Percentiles rank a stretch among this genome's conserved stretches.
Evolutionary conservation across 441 rosid species (phyloP).

Genomic region (Populus hybrid): DNA sequence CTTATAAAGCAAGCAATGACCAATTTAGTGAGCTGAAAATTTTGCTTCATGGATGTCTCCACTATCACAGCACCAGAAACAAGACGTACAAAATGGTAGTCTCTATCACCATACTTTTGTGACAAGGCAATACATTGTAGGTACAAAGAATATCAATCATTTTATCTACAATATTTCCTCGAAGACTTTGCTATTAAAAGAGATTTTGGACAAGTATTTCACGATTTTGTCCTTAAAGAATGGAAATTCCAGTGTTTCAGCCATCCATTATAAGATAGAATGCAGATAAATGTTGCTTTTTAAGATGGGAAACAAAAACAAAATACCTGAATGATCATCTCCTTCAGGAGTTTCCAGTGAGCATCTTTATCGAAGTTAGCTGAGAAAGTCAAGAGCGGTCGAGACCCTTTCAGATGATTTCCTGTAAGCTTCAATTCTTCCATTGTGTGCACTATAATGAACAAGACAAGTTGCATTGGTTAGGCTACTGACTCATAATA

Average conservation of each 20-base stretch:
- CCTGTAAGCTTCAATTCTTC: constrained; percentile 98
- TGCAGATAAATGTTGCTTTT: neutral
- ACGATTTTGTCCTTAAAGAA: neutral
- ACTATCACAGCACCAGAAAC: neutral
- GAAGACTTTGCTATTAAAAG: neutral
- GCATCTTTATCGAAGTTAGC: constrained; percentile 74
- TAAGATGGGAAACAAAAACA: constrained; percentile 6
- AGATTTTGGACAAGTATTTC: neutral
- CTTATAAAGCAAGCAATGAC: too few species aligned
- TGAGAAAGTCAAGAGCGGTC: constrained; percentile 83
- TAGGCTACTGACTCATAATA: neutral
- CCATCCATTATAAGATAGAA: neutral
- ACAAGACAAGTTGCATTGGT: neutral
- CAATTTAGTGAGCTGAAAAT: neutral
- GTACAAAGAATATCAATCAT: neutral
- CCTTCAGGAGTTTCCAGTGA: constrained; percentile 95
- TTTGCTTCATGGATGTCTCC: neutral
- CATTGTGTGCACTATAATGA: constrained; percentile 78
- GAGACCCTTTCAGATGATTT: constrained; percentile 83
- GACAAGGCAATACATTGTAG: neutral
- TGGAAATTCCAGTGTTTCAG: neutral
- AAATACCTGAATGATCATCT: constrained; percentile 68
- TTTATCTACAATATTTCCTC: neutral
- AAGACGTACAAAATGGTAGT: neutral
- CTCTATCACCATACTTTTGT: neutral